Conservation (phyloP, 805 yeast genomes). For the Cyberlindnera mrakii region DNA sequence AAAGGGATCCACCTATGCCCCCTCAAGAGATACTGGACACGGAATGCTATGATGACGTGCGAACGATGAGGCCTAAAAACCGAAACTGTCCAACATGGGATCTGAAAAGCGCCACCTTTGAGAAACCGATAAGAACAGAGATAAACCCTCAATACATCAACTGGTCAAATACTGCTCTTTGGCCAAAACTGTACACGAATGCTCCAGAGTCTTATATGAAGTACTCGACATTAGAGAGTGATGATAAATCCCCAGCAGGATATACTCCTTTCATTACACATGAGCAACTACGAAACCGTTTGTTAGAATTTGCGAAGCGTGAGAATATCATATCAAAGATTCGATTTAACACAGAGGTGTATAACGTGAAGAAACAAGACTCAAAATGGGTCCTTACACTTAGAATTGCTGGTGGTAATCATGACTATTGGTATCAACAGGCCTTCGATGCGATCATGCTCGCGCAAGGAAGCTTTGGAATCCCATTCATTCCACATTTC, state of each 20-base stretch:
- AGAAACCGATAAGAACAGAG: slow-evolving; percentile 12
- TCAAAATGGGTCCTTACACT: slow-evolving; percentile 34
- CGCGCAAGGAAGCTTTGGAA: slow-evolving; percentile 53
- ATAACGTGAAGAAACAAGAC: slow-evolving; percentile 26
- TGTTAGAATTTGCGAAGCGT: slow-evolving; percentile 24
- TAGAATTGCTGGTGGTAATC: slow-evolving; percentile 9
- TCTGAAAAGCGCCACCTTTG: slow-evolving; percentile 16
- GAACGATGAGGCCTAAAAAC: slow-evolving; percentile 21
- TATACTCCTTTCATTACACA: slow-evolving; percentile 34
- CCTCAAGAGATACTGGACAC: slow-evolving; percentile 29
- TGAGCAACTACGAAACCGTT: slow-evolving; percentile 26
- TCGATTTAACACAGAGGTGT: slow-evolving; percentile 36
- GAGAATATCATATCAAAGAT: slow-evolving; percentile 28
- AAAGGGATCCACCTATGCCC: slow-evolving; percentile 19
- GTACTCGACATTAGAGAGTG: slow-evolving; percentile 29
- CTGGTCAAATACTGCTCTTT: slow-evolving; percentile 33
- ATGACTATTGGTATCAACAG: slow-evolving; percentile 38
- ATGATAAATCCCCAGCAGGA: slow-evolving; percentile 8
- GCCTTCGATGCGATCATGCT: slow-evolving; percentile 50
- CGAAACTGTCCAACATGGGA: slow-evolving; percentile 10
- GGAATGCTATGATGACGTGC: slow-evolving; percentile 29
- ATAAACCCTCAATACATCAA: slow-evolving; percentile 28
- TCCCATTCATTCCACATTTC: slow-evolving; percentile 48
- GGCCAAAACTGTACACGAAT: slow-evolving; percentile 32
- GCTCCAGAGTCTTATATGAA: slow-evolving; percentile 32